Conservation (phyloP, 73 alveolate species). For the Tetrahymena thermophila region DNA sequence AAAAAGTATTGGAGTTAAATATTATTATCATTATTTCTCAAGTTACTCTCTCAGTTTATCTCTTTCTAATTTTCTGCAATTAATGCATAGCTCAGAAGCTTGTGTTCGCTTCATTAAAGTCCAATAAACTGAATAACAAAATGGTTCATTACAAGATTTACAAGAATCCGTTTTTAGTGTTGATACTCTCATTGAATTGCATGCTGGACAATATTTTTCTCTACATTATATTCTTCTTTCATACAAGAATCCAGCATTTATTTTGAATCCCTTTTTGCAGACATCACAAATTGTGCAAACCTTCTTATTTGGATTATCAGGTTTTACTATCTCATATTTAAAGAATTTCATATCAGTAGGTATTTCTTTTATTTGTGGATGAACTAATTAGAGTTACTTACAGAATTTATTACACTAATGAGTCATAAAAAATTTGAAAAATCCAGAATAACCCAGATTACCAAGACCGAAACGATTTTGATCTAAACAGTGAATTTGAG, state of each 20-base stretch:
- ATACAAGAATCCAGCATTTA: slow-evolving; percentile 23
- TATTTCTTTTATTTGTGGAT: slow-evolving; percentile 34
- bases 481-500: slow-evolving; percentile 41
- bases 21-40: not conserved
- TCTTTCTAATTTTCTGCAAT: slow-evolving; percentile 40
- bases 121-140: slow-evolving; percentile 47
- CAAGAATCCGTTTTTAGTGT: slow-evolving; percentile 41
- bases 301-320: slow-evolving; percentile 25
- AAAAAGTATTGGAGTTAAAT: too few relatives aligned
- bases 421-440: slow-evolving; percentile 45
- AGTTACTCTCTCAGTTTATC: slow-evolving; percentile 26
- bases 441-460: slow-evolving; percentile 37
- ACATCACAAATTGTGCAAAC: slow-evolving; percentile 49
- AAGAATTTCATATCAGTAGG: slow-evolving; percentile 31
- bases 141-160: slow-evolving; percentile 39
- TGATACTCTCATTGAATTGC: slow-evolving; percentile 44
- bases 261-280: slow-evolving; percentile 47
- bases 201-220: slow-evolving; percentile 45
- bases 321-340: slow-evolving; percentile 35
- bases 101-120: slow-evolving; percentile 35
- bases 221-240: slow-evolving; percentile 27
- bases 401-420: slow-evolving; percentile 57
- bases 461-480: slow-evolving; percentile 51
- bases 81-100: slow-evolving; percentile 45
- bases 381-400: slow-evolving; percentile 40